Base-by-base conservation (phyloP, 2,329 filamentous ascomycete species). In the Phialemoniopsis sp. region DNA sequence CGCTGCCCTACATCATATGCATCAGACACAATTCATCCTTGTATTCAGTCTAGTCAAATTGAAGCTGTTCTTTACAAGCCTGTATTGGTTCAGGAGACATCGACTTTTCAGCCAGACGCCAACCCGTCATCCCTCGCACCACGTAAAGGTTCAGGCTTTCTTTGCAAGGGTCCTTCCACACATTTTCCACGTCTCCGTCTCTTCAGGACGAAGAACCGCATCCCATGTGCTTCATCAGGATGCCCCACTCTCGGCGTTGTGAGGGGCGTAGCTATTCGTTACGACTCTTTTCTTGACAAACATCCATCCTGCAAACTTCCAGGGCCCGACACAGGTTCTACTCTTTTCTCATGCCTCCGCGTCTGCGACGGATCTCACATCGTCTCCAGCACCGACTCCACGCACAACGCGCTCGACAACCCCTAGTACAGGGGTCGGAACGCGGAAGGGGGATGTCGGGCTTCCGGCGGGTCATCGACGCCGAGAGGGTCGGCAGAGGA, bases 221-320 rank as follows among this genome's bases (percentile, higher is more conserved):
- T 37, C 34, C 46, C 39, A 41, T 41, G 46, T 43, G 50, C 40
- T 50, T 55, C 52, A 51, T 37, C 31, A 43, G 53, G 47, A 17
- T 58, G 55, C 51, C 55, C 56, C 51, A 59, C 55, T 51, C 54
- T 59, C 57, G 57, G 57, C 57, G 48, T 59, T 59, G 46, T 48
- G 56, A 59, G 52, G 56, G 55, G 52, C 56, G 55, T 44, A 26
- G 21, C 21, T 26, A 26, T 26, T 26, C n/a, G n/a, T 26, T 26
- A 6, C 21, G 10, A 26, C 10, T 26, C n/a, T n/a, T n/a, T n/a
- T 29, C 16, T 42, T 43, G 18, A 33, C 46, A 26, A 10, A 10
- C 21, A 26, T 26, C 21, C 21, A 26, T 26, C 21, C 21, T 39
- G 39, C 45, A 45, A 36, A 36, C 21, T 26, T 26, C 21, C 21